Evolutionary conservation across 1,284 basidiomycete species (phyloP).

Genomic region (Rhodotorula sp.): DNA sequence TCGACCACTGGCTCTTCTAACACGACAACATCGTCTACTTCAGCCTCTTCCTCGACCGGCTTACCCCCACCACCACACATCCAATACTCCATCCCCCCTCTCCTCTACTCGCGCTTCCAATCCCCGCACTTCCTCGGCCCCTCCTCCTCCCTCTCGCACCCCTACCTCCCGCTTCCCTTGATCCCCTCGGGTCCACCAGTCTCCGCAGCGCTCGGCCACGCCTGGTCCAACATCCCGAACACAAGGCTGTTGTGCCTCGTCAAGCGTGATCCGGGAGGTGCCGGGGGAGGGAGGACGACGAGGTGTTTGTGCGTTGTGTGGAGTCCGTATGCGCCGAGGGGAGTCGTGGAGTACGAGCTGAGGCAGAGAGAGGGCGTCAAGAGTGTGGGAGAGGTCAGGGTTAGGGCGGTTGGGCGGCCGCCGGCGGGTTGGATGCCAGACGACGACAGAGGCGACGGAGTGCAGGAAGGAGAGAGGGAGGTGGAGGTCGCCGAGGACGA

Average conservation of each 20-base stretch:
- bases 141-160: slow-evolving; percentile 6
- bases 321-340: slow-evolving; percentile 61
- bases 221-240: slow-evolving; percentile 88
- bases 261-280: not conserved
- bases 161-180: slow-evolving; percentile 67
- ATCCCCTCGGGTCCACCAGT: slow-evolving; percentile 61
- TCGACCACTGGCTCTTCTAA: not conserved
- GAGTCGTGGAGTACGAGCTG: slow-evolving; percentile 70
- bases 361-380: slow-evolving; percentile 57
- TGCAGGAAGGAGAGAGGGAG: not conserved
- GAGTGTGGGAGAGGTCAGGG: slow-evolving; percentile 10
- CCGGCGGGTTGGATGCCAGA: no score
- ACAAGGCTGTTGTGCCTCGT: slow-evolving; percentile 67
- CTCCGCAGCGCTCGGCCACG: slow-evolving; percentile 78
- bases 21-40: slow-evolving; percentile 7
- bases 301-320: slow-evolving; percentile 63
- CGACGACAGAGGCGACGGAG: no score
- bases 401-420: not conserved
- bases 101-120: slow-evolving; percentile 65
- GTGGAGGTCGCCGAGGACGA: not conserved
- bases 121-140: slow-evolving; percentile 69
- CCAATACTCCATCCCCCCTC: slow-evolving; percentile 45
- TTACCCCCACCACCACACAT: slow-evolving; percentile 46
- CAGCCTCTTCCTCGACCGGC: not conserved
- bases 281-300: slow-evolving; percentile 26